A percentile compares a stretch with the other conserved stretches of the same genome.
These are phyloP conservation scores for Silene noctiflora DNA, from an alignment of 179 eudicot genomes.

Conservation along the genomic window DNA sequence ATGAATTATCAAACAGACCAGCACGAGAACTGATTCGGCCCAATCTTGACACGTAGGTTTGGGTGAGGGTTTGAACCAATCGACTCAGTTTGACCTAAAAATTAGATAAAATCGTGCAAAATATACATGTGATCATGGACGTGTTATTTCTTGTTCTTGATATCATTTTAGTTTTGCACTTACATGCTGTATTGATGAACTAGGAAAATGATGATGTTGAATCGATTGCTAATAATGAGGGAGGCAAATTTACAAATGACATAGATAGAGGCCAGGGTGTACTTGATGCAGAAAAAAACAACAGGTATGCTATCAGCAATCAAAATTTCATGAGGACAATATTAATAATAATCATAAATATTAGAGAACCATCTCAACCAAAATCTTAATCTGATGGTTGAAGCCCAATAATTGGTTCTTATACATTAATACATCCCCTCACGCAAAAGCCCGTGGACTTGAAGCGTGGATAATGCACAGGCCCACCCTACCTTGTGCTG, in stretches of 20 bases:
- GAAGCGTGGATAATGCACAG: too few relatives aligned
- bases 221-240: constrained; percentile 38
- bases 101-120: constrained; percentile 3
- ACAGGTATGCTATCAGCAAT: constrained; percentile 37
- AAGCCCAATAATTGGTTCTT: too few relatives aligned
- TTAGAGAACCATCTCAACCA: not conserved
- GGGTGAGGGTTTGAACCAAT: too few relatives aligned
- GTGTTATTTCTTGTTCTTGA: not conserved
- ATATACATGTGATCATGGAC: not conserved
- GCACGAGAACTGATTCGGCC: not conserved
- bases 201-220: constrained; percentile 62
- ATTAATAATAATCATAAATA: not conserved
- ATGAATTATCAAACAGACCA: not conserved
- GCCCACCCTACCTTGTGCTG: too few relatives aligned
- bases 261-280: constrained; percentile 33
- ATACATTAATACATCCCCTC: too few relatives aligned
- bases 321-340: constrained; percentile 21
- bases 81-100: not conserved
- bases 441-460: too few relatives aligned
- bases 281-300: constrained; percentile 29
- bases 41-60: not conserved
- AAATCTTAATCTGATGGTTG: too few relatives aligned
- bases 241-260: constrained; percentile 32
- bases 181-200: constrained; percentile 23
- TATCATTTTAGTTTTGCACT: constrained; percentile 3